Evolutionary conservation across 371 early-diverging fungal genomes (phyloP), one percentile per base, ranked within the genome.

Genomic region (Mortierella sp.): DNA sequence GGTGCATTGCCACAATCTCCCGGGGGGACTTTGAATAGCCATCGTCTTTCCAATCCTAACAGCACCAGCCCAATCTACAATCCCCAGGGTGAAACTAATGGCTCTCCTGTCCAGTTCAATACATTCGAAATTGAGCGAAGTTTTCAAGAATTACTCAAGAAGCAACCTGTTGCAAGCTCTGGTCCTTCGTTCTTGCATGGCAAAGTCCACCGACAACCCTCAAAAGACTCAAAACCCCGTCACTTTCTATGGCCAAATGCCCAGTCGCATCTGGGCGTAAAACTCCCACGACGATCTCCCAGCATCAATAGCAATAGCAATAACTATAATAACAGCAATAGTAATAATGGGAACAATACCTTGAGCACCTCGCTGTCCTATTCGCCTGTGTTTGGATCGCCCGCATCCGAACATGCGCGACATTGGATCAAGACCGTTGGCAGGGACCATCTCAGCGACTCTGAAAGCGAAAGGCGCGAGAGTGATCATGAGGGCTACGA

Each of bases 311-410:
- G 49, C 26, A 49, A n/a, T 52, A 52, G 5, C 3, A 52, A 24
- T 9, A 52, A 20, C 51, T 63, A 28, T 51, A 66, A 26, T 16
- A 28, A 12, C 20, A 43, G 61, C 11, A 58, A 49, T 40, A 52
- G 22, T 47, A 35, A 35, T 35, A 35, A 8, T 8, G 35, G 35
- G 35, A 35, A 35, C 35, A 35, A 35, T 35, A 35, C 35, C 6
- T 18, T 20, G 61, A 52, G 61, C 52, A 51, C 18, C 51, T 49
- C 57, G 1, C 20, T 78, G n/a, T 74, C 79, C 20, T 71, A 79
- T 24, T 79, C 74, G 12, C 75, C 79, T 20, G 54, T 74, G 4
- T 71, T 79, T 70, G 79, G 79, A 0, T 79, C 79, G 10, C 80
- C 80, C 30, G 72, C 75, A 2, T 68, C 80, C 14, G 75, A 80